phyloP scores from a whole-genome alignment of 2,329 filamentous ascomycete species.

The Cladobotryum mycophilum region DNA sequence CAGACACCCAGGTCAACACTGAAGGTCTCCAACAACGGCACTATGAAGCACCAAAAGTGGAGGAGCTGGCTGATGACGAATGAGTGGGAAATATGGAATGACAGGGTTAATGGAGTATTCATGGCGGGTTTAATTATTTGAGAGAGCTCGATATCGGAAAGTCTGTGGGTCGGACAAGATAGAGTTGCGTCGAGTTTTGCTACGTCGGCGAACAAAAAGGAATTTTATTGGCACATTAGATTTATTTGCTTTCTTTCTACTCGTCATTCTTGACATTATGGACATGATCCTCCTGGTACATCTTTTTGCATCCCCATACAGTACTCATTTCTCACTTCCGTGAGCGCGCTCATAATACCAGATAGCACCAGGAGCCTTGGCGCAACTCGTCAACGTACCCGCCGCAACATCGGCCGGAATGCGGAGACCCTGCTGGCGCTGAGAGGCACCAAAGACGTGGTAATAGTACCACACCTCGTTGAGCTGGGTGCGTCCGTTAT shows the following conservation, averaged over 20 bases:
- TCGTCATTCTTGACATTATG: background rate
- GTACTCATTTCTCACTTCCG: conserved; percentile 21
- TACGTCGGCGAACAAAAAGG: background rate
- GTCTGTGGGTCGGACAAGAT: background rate
- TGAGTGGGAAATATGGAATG: conserved; percentile 17
- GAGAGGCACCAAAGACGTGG: conserved; percentile 52
- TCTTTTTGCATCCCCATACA: background rate
- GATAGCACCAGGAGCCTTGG: conserved; percentile 45
- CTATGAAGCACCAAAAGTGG: conserved; percentile 47
- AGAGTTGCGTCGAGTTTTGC: background rate
- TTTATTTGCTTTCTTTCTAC: background rate
- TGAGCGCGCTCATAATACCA: conserved; percentile 47
- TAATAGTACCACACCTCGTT: conserved; percentile 63
- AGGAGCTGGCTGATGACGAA: conserved; percentile 48
- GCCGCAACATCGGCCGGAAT: conserved; percentile 40
- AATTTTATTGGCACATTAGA: background rate
- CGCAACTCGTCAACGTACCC: conserved; percentile 47
- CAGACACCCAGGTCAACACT: conserved; percentile 47
- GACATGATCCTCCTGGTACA: background rate
- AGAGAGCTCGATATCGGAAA: no score
- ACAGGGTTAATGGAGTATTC: background rate
- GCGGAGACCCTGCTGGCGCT: conserved; percentile 42
- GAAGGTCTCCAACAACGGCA: conserved; percentile 33
- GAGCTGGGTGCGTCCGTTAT: conserved; percentile 52
- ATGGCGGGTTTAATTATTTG: no score